Evolutionary conservation across 2,329 filamentous ascomycete species (phyloP).

Genomic region (Cercospora nicotianae): DNA sequence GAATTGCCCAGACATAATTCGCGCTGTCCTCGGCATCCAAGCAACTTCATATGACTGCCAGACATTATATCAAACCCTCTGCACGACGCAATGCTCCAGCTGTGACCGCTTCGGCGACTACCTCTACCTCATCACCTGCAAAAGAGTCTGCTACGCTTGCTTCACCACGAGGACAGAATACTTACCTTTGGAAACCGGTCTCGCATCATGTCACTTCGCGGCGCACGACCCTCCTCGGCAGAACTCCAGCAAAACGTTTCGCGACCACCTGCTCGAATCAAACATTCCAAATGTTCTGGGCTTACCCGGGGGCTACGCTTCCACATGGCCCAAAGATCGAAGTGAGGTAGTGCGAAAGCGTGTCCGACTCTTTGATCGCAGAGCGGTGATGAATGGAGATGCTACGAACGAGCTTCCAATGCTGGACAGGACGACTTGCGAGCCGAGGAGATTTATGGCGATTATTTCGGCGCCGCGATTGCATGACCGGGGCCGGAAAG

Average conservation of each 20-base stretch:
- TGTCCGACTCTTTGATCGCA: not conserved
- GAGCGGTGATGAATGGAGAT: not conserved
- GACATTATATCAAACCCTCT: not conserved
- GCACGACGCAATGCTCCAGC: not conserved
- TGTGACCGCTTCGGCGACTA: not conserved
- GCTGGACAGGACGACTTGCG: not conserved
- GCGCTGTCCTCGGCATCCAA: not conserved
- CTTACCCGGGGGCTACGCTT: not conserved
- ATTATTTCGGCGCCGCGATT: not conserved
- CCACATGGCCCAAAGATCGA: not conserved
- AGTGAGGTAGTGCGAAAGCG: not conserved
- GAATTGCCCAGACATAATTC: not conserved
- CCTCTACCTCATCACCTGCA: not conserved
- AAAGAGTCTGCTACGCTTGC: not conserved
- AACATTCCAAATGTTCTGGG: not conserved
- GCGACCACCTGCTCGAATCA: not conserved
- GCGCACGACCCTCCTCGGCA: not conserved
- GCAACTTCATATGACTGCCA: not conserved
- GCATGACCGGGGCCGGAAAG: not conserved
- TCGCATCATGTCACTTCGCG: not conserved
- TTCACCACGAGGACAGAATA: not conserved
- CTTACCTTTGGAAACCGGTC: not conserved
- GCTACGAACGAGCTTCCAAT: not conserved
- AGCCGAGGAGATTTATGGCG: not conserved
- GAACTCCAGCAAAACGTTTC: not conserved